Evolutionary conservation across 2,329 filamentous ascomycete species (phyloP).

Genomic region (Colletotrichum horii): DNA sequence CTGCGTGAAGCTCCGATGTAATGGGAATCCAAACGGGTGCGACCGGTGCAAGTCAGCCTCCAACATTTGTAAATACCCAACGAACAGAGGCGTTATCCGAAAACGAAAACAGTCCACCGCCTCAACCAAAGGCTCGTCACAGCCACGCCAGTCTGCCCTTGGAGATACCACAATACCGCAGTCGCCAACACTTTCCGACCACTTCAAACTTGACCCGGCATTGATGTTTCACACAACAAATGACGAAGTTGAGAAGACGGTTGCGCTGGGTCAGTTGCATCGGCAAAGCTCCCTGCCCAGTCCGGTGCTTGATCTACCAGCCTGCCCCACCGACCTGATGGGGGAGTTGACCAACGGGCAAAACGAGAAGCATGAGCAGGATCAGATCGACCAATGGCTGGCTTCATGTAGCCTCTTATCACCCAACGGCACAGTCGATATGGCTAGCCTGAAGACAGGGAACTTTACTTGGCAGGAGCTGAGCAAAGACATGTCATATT

Average conservation of each 20-base stretch:
- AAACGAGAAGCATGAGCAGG: background rate
- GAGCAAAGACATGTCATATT: background rate
- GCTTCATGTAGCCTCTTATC: background rate
- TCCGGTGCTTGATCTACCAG: background rate
- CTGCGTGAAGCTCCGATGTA: background rate
- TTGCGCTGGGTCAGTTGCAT: background rate
- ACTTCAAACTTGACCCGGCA: background rate
- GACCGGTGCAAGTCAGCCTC: background rate
- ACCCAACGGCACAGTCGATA: background rate
- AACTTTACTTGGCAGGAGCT: background rate
- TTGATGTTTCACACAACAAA: background rate
- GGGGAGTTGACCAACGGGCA: background rate
- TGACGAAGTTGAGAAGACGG: background rate
- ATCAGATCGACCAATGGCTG: slow-evolving; percentile 11
- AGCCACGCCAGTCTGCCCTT: background rate
- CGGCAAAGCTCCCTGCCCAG: background rate
- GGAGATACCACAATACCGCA: background rate
- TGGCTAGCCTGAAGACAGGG: background rate
- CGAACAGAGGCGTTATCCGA: background rate
- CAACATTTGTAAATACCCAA: background rate
- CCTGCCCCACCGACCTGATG: background rate
- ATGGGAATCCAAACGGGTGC: background rate
- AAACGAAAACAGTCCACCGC: background rate
- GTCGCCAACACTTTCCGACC: background rate
- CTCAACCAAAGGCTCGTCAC: background rate